These are phyloP conservation scores for Zygosaccharomyces kombuchaensis DNA, from an alignment of 805 yeast genomes.

Conservation along the genomic window DNA sequence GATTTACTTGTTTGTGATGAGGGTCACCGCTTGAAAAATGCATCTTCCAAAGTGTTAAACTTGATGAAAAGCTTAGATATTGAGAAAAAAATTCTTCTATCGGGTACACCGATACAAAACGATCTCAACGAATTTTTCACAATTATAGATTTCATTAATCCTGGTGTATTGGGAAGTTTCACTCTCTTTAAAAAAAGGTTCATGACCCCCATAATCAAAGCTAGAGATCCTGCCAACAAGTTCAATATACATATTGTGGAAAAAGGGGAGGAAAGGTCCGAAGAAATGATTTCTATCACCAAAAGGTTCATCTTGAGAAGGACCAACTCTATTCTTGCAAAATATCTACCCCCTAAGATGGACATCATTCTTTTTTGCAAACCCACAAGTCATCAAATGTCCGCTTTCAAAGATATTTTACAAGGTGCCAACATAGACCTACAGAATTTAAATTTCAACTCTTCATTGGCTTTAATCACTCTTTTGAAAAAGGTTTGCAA, in stretches of 20 bases:
- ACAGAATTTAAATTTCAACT: slow-evolving; percentile 28
- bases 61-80: slow-evolving; percentile 54
- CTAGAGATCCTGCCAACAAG: slow-evolving; percentile 63
- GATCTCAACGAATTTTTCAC: slow-evolving; percentile 80
- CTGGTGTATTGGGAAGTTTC: slow-evolving; percentile 68
- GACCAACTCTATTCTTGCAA: slow-evolving; percentile 52
- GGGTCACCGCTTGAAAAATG: slow-evolving; percentile 84
- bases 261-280: slow-evolving; percentile 57
- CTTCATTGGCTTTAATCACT: slow-evolving; percentile 66
- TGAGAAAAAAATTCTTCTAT: slow-evolving; percentile 55
- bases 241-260: slow-evolving; percentile 44
- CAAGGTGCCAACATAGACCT: slow-evolving; percentile 29
- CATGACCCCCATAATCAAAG: slow-evolving; percentile 64
- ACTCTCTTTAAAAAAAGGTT: slow-evolving; percentile 55
- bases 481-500: slow-evolving; percentile 77
- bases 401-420: slow-evolving; percentile 49
- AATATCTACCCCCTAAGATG: slow-evolving; percentile 66
- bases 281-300: slow-evolving; percentile 61
- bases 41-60: slow-evolving; percentile 65
- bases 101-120: slow-evolving; percentile 94
- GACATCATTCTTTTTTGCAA: slow-evolving; percentile 74
- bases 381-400: slow-evolving; percentile 61
- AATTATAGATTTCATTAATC: slow-evolving; percentile 77
- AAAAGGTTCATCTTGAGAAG: slow-evolving; percentile 67
- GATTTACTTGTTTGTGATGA: slow-evolving; percentile 90